A percentile compares a stretch with the other conserved stretches of the same genome.
These are phyloP conservation scores for Flaveria sonorensis DNA, from an alignment of 129 eudicot genomes.

Conservation along the genomic window DNA sequence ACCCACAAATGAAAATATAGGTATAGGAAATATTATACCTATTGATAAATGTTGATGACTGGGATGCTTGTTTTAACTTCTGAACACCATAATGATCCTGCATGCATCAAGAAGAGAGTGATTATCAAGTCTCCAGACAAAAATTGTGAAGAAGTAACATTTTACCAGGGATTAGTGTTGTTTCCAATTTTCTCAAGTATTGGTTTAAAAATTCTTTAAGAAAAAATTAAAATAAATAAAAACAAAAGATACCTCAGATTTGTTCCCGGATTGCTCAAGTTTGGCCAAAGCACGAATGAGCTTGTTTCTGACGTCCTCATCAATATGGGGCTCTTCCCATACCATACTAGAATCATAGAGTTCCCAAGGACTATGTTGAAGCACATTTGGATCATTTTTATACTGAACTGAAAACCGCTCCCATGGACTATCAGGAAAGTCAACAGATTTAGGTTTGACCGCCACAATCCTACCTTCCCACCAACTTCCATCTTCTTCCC, in stretches of 20 bases:
- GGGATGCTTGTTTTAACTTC: slow-evolving; percentile 73
- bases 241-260: slow-evolving; percentile 48
- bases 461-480: slow-evolving; percentile 78
- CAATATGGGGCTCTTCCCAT: slow-evolving; percentile 77
- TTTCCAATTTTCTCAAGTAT: neutral
- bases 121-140: neutral
- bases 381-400: slow-evolving; percentile 62
- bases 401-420: slow-evolving; percentile 75
- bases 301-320: slow-evolving; percentile 51
- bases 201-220: neutral
- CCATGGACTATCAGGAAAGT: slow-evolving; percentile 96
- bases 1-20: neutral
- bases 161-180: neutral
- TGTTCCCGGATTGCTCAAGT: slow-evolving; percentile 65
- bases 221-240: neutral
- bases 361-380: slow-evolving; percentile 97
- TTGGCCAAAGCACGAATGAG: slow-evolving; percentile 57
- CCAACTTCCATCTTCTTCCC: slow-evolving; percentile 71
- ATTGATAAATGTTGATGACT: slow-evolving; percentile 60
- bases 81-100: slow-evolving; percentile 88
- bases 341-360: slow-evolving; percentile 57
- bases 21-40: slow-evolving; percentile 38
- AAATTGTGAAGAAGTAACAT: neutral
- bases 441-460: slow-evolving; percentile 68
- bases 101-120: slow-evolving; percentile 14